Conservation (phyloP, 257 asterid genomes). For the Cruciata laevipes region DNA sequence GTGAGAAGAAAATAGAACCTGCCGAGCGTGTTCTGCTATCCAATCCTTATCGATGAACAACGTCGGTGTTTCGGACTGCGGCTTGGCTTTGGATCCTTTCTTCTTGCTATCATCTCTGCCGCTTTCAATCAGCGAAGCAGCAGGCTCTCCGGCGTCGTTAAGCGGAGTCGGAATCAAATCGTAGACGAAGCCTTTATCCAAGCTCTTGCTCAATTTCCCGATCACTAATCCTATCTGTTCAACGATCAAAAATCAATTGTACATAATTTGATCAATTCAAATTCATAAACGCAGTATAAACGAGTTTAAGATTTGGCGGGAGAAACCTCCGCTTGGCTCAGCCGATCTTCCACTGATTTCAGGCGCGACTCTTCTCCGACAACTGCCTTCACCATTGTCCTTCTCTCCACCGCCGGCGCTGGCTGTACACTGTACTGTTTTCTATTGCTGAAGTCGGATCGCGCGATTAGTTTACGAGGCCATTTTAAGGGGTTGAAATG, state of each 20-base stretch:
- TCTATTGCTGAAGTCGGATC: background rate
- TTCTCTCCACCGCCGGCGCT: background rate
- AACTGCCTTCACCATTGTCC: slow-evolving; percentile 67
- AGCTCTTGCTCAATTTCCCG: slow-evolving; percentile 62
- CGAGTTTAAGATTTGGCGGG: background rate
- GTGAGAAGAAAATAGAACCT: slow-evolving; percentile 36
- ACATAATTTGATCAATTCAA: background rate
- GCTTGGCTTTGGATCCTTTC: slow-evolving; percentile 53
- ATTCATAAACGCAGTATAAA: background rate
- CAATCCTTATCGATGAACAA: slow-evolving; percentile 73
- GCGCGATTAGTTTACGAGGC: background rate
- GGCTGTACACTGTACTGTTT: background rate
- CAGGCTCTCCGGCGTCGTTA: slow-evolving; percentile 70
- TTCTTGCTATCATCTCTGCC: slow-evolving; percentile 42
- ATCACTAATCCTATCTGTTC: slow-evolving; percentile 81
- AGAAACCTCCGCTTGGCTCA: slow-evolving; percentile 55
- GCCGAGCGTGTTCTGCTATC: slow-evolving; percentile 94
- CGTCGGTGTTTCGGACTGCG: slow-evolving; percentile 51
- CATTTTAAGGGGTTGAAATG: background rate
- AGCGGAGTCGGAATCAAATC: slow-evolving; percentile 89
- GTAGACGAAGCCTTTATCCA: slow-evolving; percentile 77
- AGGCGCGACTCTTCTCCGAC: slow-evolving; percentile 75
- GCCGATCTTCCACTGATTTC: slow-evolving; percentile 60
- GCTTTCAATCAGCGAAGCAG: slow-evolving; percentile 51
- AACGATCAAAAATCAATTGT: background rate